Conservation (phyloP, 2,329 filamentous ascomycete species). For the Chlorencoelia australis region DNA sequence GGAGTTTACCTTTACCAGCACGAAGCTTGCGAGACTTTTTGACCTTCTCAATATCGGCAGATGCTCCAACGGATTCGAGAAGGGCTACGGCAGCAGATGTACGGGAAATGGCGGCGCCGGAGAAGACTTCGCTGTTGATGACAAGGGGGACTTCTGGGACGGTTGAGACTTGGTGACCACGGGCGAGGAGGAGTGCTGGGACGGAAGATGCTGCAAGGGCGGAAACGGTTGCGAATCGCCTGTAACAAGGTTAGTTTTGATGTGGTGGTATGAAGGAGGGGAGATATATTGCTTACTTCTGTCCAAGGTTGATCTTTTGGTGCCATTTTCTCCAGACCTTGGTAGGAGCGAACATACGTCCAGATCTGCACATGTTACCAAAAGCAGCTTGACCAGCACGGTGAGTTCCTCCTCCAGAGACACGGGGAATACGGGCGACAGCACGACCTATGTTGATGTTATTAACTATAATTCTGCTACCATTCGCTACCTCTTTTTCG, state of each 20-base stretch:
- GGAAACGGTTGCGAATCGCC: slow-evolving; percentile 95
- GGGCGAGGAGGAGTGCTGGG: slow-evolving; percentile 88
- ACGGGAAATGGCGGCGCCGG: slow-evolving; percentile 70
- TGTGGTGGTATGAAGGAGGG: slow-evolving; percentile 10
- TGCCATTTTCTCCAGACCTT: slow-evolving; percentile 99
- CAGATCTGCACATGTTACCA: slow-evolving; percentile 99
- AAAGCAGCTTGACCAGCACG: slow-evolving; percentile 99
- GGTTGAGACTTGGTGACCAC: slow-evolving; percentile 87
- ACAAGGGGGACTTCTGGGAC: slow-evolving; percentile 97
- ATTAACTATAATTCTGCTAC: slow-evolving; percentile 14
- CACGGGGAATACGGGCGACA: slow-evolving; percentile 99
- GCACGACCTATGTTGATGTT: slow-evolving; percentile 62
- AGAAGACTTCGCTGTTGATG: slow-evolving; percentile 82
- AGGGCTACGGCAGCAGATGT: slow-evolving; percentile 80
- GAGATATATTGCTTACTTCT: slow-evolving; percentile 62
- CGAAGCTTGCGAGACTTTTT: slow-evolving; percentile 94
- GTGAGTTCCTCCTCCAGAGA: slow-evolving; percentile 99
- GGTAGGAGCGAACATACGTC: slow-evolving; percentile 99
- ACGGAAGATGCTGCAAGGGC: slow-evolving; percentile 94
- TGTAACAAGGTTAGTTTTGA: slow-evolving; percentile 30
- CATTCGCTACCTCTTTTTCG: background rate
- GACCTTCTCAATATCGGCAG: slow-evolving; percentile 88
- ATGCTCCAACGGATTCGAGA: slow-evolving; percentile 84
- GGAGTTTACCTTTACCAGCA: slow-evolving; percentile 97
- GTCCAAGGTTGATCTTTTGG: slow-evolving; percentile 98